These are phyloP conservation scores for Ceratocystis harringtonii DNA, from an alignment of 2,329 filamentous ascomycete genomes.

Conservation along the genomic window DNA sequence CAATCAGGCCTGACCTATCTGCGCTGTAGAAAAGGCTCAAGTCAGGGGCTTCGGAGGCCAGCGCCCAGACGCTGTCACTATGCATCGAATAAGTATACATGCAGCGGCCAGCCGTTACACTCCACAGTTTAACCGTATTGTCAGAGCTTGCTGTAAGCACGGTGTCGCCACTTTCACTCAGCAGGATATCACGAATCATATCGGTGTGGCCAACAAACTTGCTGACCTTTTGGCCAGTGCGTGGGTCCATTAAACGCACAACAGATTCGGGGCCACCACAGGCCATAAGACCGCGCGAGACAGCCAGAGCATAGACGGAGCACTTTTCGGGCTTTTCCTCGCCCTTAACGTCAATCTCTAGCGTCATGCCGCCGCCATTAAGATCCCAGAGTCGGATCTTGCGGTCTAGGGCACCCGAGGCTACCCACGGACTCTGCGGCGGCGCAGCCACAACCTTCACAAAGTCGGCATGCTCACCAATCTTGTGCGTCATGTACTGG, in stretches of 20 bases:
- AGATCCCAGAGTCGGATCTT: slow-evolving; percentile 91
- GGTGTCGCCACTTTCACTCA: slow-evolving; percentile 76
- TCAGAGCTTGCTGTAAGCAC: slow-evolving; percentile 92
- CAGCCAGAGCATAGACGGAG: slow-evolving; percentile 81
- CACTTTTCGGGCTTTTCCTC: slow-evolving; percentile 81
- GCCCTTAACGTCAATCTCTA: slow-evolving; percentile 72
- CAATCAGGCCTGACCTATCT: slow-evolving; percentile 83
- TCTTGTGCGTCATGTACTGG: slow-evolving; percentile 43
- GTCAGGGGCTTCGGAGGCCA: slow-evolving; percentile 76
- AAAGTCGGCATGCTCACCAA: slow-evolving; percentile 90
- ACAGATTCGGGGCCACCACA: slow-evolving; percentile 90
- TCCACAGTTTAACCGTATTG: slow-evolving; percentile 97
- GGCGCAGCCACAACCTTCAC: slow-evolving; percentile 87
- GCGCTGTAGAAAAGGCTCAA: slow-evolving; percentile 88
- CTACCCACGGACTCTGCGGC: slow-evolving; percentile 57
- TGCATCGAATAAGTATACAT: slow-evolving; percentile 99
- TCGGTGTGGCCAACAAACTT: slow-evolving; percentile 96
- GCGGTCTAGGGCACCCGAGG: slow-evolving; percentile 82
- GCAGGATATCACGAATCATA: slow-evolving; percentile 78
- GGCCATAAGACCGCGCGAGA: slow-evolving; percentile 65
- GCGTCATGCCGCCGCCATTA: slow-evolving; percentile 66
- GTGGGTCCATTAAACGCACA: slow-evolving; percentile 81
- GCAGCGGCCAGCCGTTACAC: slow-evolving; percentile 82
- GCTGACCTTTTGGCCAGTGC: slow-evolving; percentile 76
- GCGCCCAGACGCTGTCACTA: slow-evolving; percentile 92